Evolutionary conservation across 768 basidiomycete genomes (phyloP).

Genomic region (Boletus vermiculosoides): DNA sequence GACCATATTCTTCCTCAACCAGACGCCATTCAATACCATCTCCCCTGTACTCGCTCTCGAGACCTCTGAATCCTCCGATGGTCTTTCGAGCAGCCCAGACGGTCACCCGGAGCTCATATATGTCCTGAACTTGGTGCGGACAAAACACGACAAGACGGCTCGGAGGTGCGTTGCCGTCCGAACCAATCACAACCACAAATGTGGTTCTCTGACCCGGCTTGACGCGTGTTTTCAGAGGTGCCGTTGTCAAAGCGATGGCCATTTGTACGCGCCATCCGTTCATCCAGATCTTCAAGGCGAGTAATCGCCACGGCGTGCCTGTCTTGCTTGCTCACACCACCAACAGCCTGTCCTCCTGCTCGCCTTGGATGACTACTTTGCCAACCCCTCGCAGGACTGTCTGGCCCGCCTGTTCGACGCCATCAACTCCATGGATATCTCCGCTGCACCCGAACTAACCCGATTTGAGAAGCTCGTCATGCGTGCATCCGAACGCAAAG

Average conservation of each 20-base stretch:
- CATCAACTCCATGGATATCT: conserved; percentile 87
- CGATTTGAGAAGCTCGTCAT: conserved; percentile 86
- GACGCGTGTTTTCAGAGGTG: conserved; percentile 57
- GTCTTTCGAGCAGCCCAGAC: conserved; percentile 25
- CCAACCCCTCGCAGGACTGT: conserved; percentile 84
- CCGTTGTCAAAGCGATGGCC: conserved; percentile 91
- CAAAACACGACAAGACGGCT: conserved; percentile 83
- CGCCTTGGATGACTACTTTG: conserved; percentile 94
- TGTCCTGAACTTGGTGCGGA: conserved; percentile 87
- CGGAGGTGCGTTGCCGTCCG: conserved; percentile 53
- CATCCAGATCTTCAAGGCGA: conserved; percentile 93
- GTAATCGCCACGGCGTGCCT: conserved; percentile 11
- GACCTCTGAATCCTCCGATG: conserved; percentile 39
- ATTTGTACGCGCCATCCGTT: conserved; percentile 92
- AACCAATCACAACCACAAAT: conserved; percentile 1
- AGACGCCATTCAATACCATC: conserved; percentile 85
- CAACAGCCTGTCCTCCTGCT: conserved; percentile 85
- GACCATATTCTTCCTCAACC: conserved; percentile 98
- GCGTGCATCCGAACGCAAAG: conserved; percentile 87
- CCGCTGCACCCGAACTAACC: conserved; percentile 73
- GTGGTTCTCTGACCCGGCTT: conserved; percentile 11
- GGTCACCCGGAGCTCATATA: conserved; percentile 63
- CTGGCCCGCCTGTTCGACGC: conserved; percentile 89
- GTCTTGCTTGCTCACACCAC: conserved; percentile 3
- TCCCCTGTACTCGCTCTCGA: conserved; percentile 77